Conservation (phyloP, 2,329 filamentous ascomycete species). For the Cucurbitaria berberidis region DNA sequence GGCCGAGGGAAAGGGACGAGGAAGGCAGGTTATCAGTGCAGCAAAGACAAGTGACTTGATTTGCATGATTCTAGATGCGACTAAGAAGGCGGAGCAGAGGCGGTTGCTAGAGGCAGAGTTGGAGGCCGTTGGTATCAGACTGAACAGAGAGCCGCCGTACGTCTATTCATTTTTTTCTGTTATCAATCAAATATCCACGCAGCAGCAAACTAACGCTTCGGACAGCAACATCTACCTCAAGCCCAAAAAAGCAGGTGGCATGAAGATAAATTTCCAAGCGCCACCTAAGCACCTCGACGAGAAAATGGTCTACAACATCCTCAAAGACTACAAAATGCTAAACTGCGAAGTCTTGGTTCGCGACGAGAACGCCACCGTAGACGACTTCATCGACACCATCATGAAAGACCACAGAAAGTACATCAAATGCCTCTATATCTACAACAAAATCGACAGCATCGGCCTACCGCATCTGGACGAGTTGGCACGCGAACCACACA, state of each 20-base stretch:
- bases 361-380: conserved; percentile 90
- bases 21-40: conserved; percentile 94
- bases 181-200: background rate
- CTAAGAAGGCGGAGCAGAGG: conserved; percentile 93
- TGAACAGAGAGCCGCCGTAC: conserved; percentile 90
- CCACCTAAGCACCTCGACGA: conserved; percentile 93
- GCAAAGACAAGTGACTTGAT: conserved; percentile 98
- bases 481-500: conserved; percentile 89
- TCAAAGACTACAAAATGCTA: conserved; percentile 97
- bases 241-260: conserved; percentile 90
- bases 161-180: conserved; percentile 33
- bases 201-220: background rate
- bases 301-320: conserved; percentile 97
- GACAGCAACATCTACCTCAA: conserved; percentile 94
- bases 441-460: conserved; percentile 99
- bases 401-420: conserved; percentile 99
- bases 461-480: conserved; percentile 92
- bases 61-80: conserved; percentile 95
- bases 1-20: conserved; percentile 92
- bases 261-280: conserved; percentile 96
- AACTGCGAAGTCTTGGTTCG: conserved; percentile 96
- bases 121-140: conserved; percentile 90
- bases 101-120: conserved; percentile 88
- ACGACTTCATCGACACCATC: conserved; percentile 98
- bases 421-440: conserved; percentile 92